Base-by-base conservation (phyloP, 192 early-diverging fungal species). In the Coemansia sp. region DNA sequence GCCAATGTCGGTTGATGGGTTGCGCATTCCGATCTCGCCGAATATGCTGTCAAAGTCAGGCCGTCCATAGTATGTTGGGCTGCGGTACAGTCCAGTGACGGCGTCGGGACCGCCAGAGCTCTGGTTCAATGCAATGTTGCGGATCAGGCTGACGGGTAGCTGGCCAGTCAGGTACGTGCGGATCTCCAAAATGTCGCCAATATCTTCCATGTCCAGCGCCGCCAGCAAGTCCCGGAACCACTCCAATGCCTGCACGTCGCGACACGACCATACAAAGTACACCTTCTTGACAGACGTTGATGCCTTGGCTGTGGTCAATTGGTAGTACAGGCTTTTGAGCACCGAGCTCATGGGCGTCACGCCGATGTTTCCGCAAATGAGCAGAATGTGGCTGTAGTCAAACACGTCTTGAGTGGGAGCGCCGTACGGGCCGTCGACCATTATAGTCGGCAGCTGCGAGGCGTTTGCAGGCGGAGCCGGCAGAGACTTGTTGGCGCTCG, bases 371-470 rank as follows among this genome's bases (percentile, higher is more conserved):
- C 84, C 84, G 4, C 84, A 86, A 27, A 92, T 77, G 25, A 90
- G 62, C 22, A 92, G 56, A 0, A 82, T 78, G 48, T 78, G 71
- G 58, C 86, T 78, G 62, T 86, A 88, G 67, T 87, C 82, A 66
- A 87, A 90, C 35, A 89, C 84, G 67, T 89, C 87, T 62, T 92
- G 88, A 0, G 88, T 84, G 14, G 90, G 86, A 5, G 91, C 90
- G n/a, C 91, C 86, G 79, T 86, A 94, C 5, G 93, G 89, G 14
- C 93, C 93, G 68, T 94, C 93, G n/a, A 93, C 81, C 59, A 70
- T 68, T 62, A 94, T 82, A 7, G 9, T 58, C 19, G 90, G 90
- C 66, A 89, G 65, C 51, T 35, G 22, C 12, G 57, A 22, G 5
- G 66, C 54, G 2, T 37, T 60, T 0, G 12, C 12, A 10, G 53